These are phyloP conservation scores for Penicillium paxilli DNA, from an alignment of 495 filamentous ascomycete genomes.

Conservation along the genomic window DNA sequence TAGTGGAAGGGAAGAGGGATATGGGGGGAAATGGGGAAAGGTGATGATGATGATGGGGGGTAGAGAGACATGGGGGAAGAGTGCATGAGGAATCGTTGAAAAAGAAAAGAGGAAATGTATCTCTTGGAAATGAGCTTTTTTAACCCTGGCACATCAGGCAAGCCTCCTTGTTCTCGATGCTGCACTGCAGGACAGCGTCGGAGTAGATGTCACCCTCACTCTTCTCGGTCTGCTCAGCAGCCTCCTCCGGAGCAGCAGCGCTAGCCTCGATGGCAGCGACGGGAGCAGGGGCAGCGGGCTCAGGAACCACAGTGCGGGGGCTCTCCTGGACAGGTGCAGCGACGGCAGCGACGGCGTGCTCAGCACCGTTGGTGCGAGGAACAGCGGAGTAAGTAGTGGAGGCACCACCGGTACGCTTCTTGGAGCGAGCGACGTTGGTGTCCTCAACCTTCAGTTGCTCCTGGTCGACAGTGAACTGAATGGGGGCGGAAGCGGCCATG, in stretches of 20 bases:
- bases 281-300: conserved; percentile 54
- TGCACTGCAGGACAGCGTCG: conserved; percentile 85
- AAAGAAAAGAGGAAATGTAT: too few relatives aligned
- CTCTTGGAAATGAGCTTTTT: conserved; percentile 17
- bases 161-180: conserved; percentile 87
- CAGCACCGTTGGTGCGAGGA: conserved; percentile 53
- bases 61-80: too few relatives aligned
- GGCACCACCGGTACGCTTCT: conserved; percentile 60
- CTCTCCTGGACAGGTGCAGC: conserved; percentile 50
- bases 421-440: conserved; percentile 72
- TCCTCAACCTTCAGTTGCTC: conserved; percentile 89
- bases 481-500: conserved; percentile 92
- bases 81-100: conserved; percentile 19
- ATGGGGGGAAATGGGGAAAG: conserved; percentile 1
- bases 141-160: conserved; percentile 91
- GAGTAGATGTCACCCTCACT: conserved; percentile 78
- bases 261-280: conserved; percentile 10
- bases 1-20: too few relatives aligned
- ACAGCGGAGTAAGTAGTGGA: conserved; percentile 55
- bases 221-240: conserved; percentile 59
- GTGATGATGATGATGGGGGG: too few relatives aligned
- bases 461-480: conserved; percentile 99
- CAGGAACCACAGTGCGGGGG: conserved; percentile 70
- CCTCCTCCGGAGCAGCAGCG: conserved; percentile 42
- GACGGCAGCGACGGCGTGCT: conserved; percentile 7